Evolutionary conservation across 1,284 basidiomycete species (phyloP), one percentile per base, ranked within the genome.

Genomic region (Grifola frondosa): DNA sequence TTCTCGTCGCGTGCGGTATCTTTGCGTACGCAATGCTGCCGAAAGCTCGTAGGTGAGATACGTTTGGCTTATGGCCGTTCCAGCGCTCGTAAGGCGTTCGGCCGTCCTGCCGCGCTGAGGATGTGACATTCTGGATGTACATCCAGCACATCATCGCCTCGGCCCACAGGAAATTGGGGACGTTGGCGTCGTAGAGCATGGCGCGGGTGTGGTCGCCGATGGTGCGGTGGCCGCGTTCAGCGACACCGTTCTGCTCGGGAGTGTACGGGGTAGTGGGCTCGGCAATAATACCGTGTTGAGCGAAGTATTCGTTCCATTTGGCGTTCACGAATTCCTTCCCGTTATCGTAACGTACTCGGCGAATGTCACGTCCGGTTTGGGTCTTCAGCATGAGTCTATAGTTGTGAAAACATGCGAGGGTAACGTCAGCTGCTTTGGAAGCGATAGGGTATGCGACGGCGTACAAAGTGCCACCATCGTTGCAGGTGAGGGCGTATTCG

Each of bases 171-270:
- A 32, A 41, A 11, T 41, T 33, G 3, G 60, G 59, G 1, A 65
- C 39, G 2, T 52, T 48, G 1, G 57, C 37, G 2, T 56, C 59
- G n/a, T 45, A 25, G 2, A 52, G n/a, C 40, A 52, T 44, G 2
- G 50, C 40, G 4, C 16, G 25, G 1, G 44, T 51, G 10, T 33
- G 37, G 7, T 57, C 50, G 22, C 40, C 23, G 3, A 52, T 10
- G 2, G 57, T 58, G 1, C 59, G 46, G 36, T 67, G 64, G 7
- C 53, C 40, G 12, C 60, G 49, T 39, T 72, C 64, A 9, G 65
- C 66, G 20, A 66, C 56, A 5, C 67, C 53, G 30, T 60, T 60
- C 25, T 60, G 58, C 30, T 54, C 52, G 3, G 59, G 56, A 0
- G 57, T 52, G 25, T 60, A 44, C 17, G 53, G 58, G 0, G 45